Evolutionary conservation across 2,329 filamentous ascomycete genomes (phyloP).

Genomic region (Rhexocercosporidium sp.): DNA sequence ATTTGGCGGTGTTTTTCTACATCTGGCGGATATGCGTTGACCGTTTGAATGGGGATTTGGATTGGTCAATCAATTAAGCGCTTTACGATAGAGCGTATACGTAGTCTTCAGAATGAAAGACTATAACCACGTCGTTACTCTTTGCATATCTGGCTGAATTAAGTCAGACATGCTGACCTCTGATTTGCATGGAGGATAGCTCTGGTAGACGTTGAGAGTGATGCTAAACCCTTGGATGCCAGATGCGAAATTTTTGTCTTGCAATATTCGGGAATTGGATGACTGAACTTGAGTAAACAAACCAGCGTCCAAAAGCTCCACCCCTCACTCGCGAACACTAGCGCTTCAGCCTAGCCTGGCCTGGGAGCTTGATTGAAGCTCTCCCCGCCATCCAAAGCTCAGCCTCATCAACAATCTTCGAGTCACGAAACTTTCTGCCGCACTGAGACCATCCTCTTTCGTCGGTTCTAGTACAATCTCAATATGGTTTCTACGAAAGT

Average conservation of each 20-base stretch:
- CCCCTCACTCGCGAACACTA: constrained; percentile 2
- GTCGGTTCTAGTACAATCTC: neutral
- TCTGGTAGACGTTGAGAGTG: neutral
- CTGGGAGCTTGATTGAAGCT: constrained; percentile 9
- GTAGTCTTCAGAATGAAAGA: neutral
- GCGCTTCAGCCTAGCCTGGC: constrained; percentile 19
- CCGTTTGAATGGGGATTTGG: neutral
- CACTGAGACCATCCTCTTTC: neutral
- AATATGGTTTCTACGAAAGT: constrained; percentile 47
- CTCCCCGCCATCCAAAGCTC: constrained; percentile 24
- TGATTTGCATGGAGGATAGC: neutral
- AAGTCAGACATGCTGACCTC: too few species aligned
- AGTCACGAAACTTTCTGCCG: neutral
- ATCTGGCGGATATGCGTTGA: neutral
- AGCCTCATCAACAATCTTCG: constrained; percentile 28
- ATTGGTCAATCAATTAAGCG: neutral
- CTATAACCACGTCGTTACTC: neutral
- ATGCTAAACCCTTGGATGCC: neutral
- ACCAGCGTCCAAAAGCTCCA: neutral
- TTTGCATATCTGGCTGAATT: too few species aligned
- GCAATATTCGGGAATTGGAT: too few species aligned
- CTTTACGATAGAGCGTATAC: neutral
- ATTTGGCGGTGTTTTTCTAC: constrained; percentile 21
- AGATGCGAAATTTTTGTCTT: too few species aligned
- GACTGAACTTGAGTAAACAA: too few species aligned